Evolutionary conservation across 2,329 filamentous ascomycete genomes (phyloP), one percentile per base, ranked within the genome.

Genomic region (Aschersonia sp.): DNA sequence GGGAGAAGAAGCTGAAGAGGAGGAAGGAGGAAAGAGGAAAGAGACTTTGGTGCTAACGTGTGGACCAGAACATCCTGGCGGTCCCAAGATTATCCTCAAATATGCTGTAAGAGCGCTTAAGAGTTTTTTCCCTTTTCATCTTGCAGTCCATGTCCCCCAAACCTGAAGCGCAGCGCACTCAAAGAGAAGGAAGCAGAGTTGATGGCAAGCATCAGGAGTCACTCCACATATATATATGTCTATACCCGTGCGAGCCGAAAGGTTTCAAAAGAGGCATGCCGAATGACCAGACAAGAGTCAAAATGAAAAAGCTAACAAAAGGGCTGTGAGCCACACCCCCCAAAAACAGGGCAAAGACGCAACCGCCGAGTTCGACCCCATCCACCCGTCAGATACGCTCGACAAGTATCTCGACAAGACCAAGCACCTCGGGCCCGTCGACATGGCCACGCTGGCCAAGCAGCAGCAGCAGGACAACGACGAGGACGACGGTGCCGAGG

Each of bases 11-110:
- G 22, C 22, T 22, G 22, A 22, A 22, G 22, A 22, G 22, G 22
- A 22, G 22, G 22, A 22, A 22, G 22, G 22, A 22, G 22, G 2
- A 22, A 22, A 22, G 22, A 22, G 22, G 22, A 22, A 22, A 3
- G 22, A 22, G 22, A 22, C 22, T 22, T 22, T 22, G 22, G 22
- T 22, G 22, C 22, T 22, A 2, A 22, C 22, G 35, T 37, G 35
- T 37, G 35, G 1, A 12, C 6, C 55, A 81, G 87, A 94, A 64
- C 88, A 95, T 60, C 89, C 89, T 30, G 89, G 89, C 51, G 89
- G 87, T 39, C 75, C 81, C 54, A 92, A 90, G 61, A 94, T 97
- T 63, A 97, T 98, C 59, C 76, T 98, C 54, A 95, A 95, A 69
- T 95, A 95, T 67, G 89, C 89, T 32, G 76, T 77, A 61, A 52